These are phyloP conservation scores for Tolypocladium amazonense DNA, from an alignment of 2,329 filamentous ascomycete genomes.

Conservation along the genomic window DNA sequence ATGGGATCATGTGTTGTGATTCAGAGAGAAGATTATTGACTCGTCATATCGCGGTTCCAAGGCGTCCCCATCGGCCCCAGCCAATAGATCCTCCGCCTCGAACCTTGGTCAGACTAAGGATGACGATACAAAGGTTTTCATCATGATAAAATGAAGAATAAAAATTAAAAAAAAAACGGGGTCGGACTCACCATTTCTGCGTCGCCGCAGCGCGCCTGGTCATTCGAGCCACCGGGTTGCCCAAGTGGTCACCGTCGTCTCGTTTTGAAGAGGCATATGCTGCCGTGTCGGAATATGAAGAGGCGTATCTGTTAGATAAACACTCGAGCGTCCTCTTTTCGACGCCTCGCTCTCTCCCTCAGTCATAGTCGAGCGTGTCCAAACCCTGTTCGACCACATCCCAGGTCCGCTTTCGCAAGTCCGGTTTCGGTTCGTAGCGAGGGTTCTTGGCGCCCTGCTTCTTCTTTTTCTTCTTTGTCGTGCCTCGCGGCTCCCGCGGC, in stretches of 20 bases:
- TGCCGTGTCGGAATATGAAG: not conserved
- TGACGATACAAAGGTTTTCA: conserved; percentile 87
- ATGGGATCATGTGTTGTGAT: not conserved
- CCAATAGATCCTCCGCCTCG: conserved; percentile 21
- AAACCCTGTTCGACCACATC: conserved; percentile 53
- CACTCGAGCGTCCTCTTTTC: too few relatives aligned
- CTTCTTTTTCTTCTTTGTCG: conserved; percentile 23
- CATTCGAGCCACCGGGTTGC: not conserved
- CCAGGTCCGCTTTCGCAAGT: conserved; percentile 57
- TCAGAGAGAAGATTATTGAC: conserved; percentile 48
- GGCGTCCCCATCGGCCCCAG: conserved; percentile 17
- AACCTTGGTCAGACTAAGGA: conserved; percentile 73
- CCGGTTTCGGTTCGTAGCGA: conserved; percentile 41
- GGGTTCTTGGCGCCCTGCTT: conserved; percentile 26
- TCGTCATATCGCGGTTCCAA: conserved; percentile 32
- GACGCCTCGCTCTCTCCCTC: too few relatives aligned
- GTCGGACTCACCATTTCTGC: conserved; percentile 8
- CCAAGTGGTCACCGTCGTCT: not conserved
- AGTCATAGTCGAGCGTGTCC: conserved; percentile 50
- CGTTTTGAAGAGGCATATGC: not conserved
- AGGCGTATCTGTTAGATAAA: too few relatives aligned
- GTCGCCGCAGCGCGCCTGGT: not conserved
- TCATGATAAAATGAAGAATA: conserved; percentile 44
- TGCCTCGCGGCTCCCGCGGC: not conserved
- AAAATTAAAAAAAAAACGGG: conserved; percentile 9